A percentile compares a stretch with the other conserved stretches of the same genome.
These are phyloP conservation scores for Colletotrichum lentis DNA, from an alignment of 2,329 filamentous ascomycete species.

Conservation along the genomic window DNA sequence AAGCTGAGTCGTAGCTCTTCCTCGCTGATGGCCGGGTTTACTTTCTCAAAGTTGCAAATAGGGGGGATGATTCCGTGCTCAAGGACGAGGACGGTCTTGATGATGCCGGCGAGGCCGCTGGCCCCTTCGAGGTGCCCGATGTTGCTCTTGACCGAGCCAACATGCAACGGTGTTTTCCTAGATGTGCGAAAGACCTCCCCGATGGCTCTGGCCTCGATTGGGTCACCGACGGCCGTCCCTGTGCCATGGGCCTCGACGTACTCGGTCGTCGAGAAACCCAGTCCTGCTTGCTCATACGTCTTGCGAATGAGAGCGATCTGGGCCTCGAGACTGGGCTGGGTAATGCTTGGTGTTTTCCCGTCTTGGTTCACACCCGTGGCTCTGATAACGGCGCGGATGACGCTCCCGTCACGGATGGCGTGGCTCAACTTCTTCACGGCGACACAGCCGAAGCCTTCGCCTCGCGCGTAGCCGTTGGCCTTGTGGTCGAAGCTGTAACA, in stretches of 20 bases:
- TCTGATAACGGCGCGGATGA: conserved; percentile 63
- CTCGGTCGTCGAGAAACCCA: conserved; percentile 55
- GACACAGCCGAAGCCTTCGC: conserved; percentile 67
- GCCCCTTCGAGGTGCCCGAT: conserved; percentile 63
- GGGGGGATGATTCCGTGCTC: conserved; percentile 61
- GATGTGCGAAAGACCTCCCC: conserved; percentile 50
- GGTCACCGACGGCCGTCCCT: conserved; percentile 65
- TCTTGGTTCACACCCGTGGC: conserved; percentile 64
- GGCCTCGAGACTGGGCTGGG: conserved; percentile 61
- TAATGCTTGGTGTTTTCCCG: conserved; percentile 67
- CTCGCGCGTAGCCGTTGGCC: conserved; percentile 70
- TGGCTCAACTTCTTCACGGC: conserved; percentile 66
- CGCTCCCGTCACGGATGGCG: conserved; percentile 65
- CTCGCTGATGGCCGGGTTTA: conserved; percentile 59
- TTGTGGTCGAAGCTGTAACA: conserved; percentile 63
- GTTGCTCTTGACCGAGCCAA: conserved; percentile 64
- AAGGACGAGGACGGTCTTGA: conserved; percentile 59
- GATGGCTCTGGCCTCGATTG: conserved; percentile 58
- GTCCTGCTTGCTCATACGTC: conserved; percentile 55
- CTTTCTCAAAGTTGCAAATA: conserved; percentile 58
- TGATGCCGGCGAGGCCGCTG: conserved; percentile 60
- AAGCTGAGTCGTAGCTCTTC: conserved; percentile 55
- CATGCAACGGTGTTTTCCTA: conserved; percentile 51
- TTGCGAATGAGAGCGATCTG: conserved; percentile 59
- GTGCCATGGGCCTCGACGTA: conserved; percentile 69